Conservation (phyloP, 2,329 filamentous ascomycete species). For the Trichoderma atrobrunneum region DNA sequence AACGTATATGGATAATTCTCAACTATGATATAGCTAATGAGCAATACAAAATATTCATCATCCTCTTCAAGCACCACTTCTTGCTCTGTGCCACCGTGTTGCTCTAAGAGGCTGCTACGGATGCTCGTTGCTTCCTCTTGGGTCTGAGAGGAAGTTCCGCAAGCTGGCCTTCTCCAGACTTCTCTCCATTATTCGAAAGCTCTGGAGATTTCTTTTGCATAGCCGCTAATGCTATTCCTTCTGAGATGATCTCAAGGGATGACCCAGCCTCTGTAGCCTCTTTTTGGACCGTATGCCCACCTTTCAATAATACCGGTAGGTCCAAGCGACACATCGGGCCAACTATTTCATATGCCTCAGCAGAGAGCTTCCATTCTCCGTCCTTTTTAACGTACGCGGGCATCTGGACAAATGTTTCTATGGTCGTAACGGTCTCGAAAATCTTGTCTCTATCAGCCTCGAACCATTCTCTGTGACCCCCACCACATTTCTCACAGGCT, state of each 20-base stretch:
- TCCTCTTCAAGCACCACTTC: background rate
- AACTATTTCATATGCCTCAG: background rate
- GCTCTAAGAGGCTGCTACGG: background rate
- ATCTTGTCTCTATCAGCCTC: background rate
- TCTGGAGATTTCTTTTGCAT: no score
- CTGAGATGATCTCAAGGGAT: background rate
- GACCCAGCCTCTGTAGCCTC: background rate
- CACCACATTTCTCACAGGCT: background rate
- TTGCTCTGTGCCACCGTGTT: background rate
- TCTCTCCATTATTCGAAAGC: no score
- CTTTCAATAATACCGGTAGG: background rate
- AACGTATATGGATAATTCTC: no score
- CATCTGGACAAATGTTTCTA: background rate
- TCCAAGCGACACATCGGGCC: background rate
- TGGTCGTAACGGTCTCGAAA: background rate
- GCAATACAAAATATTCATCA: background rate
- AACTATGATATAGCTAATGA: no score
- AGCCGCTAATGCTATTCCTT: background rate
- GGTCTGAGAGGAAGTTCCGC: background rate
- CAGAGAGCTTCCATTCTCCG: background rate
- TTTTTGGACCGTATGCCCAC: background rate
- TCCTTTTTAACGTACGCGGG: background rate
- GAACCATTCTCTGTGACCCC: background rate
- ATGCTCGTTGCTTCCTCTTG: background rate
- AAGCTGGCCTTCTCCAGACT: background rate